Conservation (phyloP, 2,329 filamentous ascomycete species). For the Penicillium sp. region DNA sequence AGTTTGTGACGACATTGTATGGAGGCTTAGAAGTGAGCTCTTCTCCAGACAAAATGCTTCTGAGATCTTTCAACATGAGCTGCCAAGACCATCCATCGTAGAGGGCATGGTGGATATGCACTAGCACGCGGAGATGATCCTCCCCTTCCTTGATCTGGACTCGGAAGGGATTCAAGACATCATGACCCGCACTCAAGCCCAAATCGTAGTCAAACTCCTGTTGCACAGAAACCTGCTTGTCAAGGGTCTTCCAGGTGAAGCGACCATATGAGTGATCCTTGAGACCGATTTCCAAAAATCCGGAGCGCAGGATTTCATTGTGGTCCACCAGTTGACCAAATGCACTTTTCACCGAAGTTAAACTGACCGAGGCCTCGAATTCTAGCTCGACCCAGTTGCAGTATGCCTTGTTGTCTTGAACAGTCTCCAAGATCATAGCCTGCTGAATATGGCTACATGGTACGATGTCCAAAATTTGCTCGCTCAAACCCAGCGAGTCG, state of each 20-base stretch:
- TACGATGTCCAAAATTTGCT: slow-evolving; percentile 41
- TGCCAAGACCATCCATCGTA: slow-evolving; percentile 96
- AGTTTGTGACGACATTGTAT: slow-evolving; percentile 60
- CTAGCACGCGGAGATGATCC: slow-evolving; percentile 31
- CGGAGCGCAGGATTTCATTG: slow-evolving; percentile 71
- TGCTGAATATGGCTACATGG: slow-evolving; percentile 72
- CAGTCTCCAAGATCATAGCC: slow-evolving; percentile 77
- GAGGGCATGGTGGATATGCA: slow-evolving; percentile 75
- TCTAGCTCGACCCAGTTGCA: slow-evolving; percentile 73
- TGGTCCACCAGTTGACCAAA: slow-evolving; percentile 50
- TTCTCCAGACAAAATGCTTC: slow-evolving; percentile 46
- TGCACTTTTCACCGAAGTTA: slow-evolving; percentile 47
- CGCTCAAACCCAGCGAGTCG: slow-evolving; percentile 29
- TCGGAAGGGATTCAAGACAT: slow-evolving; percentile 58
- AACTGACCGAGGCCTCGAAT: slow-evolving; percentile 42
- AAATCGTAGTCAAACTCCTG: slow-evolving; percentile 43
- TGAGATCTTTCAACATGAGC: slow-evolving; percentile 66
- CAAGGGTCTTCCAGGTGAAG: slow-evolving; percentile 60
- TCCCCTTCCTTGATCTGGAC: slow-evolving; percentile 52
- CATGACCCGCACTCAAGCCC: slow-evolving; percentile 30
- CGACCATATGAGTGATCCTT: slow-evolving; percentile 55
- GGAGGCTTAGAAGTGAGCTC: slow-evolving; percentile 49
- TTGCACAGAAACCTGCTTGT: slow-evolving; percentile 45
- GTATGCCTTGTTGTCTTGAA: slow-evolving; percentile 60
- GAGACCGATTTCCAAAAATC: slow-evolving; percentile 59